Conservation (phyloP, 2,329 filamentous ascomycete genomes). For the Aspergillus awamori region DNA sequence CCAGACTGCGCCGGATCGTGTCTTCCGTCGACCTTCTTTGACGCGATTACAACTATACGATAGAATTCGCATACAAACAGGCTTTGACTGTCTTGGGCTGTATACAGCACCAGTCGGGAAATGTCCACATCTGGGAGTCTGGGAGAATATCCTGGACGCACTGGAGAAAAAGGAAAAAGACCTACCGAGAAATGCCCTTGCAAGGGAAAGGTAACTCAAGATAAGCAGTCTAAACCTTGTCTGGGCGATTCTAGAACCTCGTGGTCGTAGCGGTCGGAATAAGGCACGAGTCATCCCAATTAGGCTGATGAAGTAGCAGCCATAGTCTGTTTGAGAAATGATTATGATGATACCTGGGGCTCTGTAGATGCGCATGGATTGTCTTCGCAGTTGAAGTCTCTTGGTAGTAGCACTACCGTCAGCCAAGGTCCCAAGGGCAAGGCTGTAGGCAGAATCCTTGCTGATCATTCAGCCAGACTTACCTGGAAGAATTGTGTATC, state of each 20-base stretch:
- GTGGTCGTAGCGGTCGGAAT: constrained; percentile 8
- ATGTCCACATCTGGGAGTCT: constrained; percentile 3
- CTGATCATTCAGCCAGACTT: not conserved
- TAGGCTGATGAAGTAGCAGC: not conserved
- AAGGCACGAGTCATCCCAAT: not conserved
- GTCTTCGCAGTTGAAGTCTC: not conserved
- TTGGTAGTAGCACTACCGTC: not conserved
- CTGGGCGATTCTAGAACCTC: constrained; percentile 8
- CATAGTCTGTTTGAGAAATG: not conserved
- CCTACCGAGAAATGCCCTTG: not conserved
- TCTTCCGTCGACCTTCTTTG: not conserved
- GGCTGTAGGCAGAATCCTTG: not conserved
- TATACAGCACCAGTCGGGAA: not conserved
- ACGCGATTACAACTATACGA: not conserved
- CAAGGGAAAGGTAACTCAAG: not conserved
- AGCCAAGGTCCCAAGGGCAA: not conserved
- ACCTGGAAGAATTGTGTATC: not conserved
- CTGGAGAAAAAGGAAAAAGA: not conserved
- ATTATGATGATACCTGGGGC: not conserved
- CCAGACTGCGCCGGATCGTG: constrained; percentile 3
- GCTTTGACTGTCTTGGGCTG: not conserved
- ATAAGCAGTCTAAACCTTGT: not conserved
- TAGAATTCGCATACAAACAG: not conserved
- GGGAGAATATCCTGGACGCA: constrained; percentile 14
- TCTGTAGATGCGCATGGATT: too few relatives aligned